Evolutionary conservation across 352 stramenopile genomes (phyloP).

Genomic region (Globisporangium orthogonon): DNA sequence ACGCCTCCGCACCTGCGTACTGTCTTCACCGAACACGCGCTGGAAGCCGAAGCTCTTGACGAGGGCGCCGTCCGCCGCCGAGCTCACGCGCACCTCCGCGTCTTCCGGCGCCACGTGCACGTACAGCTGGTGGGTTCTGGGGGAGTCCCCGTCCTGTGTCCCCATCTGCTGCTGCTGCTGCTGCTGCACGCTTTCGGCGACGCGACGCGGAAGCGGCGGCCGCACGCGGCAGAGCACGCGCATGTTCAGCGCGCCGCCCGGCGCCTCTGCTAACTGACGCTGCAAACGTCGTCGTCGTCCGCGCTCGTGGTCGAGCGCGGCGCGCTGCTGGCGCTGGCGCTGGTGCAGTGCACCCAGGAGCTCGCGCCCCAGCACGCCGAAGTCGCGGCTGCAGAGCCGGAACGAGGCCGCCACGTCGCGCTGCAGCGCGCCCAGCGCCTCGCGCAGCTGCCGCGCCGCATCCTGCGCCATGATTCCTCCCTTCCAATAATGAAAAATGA

Average conservation of each 20-base stretch:
- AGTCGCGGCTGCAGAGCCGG: constrained; percentile 64
- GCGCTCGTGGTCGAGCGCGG: constrained; percentile 49
- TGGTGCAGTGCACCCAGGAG: constrained; percentile 40
- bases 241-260: constrained; percentile 33
- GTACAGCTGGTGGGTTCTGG: constrained; percentile 11
- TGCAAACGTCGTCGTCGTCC: constrained; percentile 32
- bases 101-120: constrained; percentile 18
- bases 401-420: constrained; percentile 64
- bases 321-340: constrained; percentile 27
- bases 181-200: constrained; percentile 4
- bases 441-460: constrained; percentile 26
- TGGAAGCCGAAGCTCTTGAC: constrained; percentile 85
- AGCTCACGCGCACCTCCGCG: constrained; percentile 18
- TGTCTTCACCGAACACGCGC: constrained; percentile 78
- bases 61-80: constrained; percentile 33
- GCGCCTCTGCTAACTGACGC: constrained; percentile 35
- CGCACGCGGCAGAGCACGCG: constrained; percentile 81
- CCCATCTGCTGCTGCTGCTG: too few relatives aligned
- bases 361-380: constrained; percentile 55
- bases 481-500: too few relatives aligned
- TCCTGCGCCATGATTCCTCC: not conserved
- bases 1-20: constrained; percentile 42
- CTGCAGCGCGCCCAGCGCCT: constrained; percentile 38
- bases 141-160: not conserved
- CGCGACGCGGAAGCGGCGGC: constrained; percentile 22